phyloP scores from a whole-genome alignment of 2,329 filamentous ascomycete genomes.

The Monosporascus sp. region DNA sequence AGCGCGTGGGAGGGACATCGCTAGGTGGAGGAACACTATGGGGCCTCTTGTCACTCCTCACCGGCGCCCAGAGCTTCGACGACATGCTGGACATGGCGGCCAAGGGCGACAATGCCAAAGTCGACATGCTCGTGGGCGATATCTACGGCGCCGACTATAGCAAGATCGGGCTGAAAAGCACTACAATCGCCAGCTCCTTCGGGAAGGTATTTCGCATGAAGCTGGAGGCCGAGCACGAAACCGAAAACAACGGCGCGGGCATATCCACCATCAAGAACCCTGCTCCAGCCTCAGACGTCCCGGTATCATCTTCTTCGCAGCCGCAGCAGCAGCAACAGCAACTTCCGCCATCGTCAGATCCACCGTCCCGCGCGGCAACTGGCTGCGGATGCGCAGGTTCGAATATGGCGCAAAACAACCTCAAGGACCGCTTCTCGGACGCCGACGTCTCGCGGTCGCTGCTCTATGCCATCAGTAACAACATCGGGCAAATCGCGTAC shows the following conservation, averaged over 20 bases:
- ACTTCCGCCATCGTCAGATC: constrained; percentile 39
- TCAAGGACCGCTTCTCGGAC: constrained; percentile 52
- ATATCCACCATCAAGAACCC: neutral
- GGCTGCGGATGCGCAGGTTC: constrained; percentile 10
- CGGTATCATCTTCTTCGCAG: neutral
- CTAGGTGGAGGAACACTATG: constrained; percentile 96
- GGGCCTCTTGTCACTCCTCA: constrained; percentile 87
- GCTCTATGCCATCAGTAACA: constrained; percentile 93
- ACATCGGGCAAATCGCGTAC: constrained; percentile 96
- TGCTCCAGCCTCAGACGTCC: neutral
- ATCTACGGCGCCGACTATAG: constrained; percentile 95
- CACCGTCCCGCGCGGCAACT: constrained; percentile 31
- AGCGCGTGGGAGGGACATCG: constrained; percentile 91
- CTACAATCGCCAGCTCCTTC: constrained; percentile 91
- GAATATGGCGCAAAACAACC: constrained; percentile 8
- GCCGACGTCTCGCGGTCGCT: constrained; percentile 88
- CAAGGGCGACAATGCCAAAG: constrained; percentile 82
- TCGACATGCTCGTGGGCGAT: constrained; percentile 95
- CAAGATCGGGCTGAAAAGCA: constrained; percentile 94
- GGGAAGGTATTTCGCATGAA: constrained; percentile 96
- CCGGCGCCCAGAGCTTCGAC: constrained; percentile 91
- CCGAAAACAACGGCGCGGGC: constrained; percentile 61
- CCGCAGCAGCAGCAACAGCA: constrained; percentile 11
- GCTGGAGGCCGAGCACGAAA: constrained; percentile 70
- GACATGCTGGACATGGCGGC: constrained; percentile 94